Evolutionary conservation across 1,139 yeast genomes (phyloP).

Genomic region (Blastobotrys aristatus): DNA sequence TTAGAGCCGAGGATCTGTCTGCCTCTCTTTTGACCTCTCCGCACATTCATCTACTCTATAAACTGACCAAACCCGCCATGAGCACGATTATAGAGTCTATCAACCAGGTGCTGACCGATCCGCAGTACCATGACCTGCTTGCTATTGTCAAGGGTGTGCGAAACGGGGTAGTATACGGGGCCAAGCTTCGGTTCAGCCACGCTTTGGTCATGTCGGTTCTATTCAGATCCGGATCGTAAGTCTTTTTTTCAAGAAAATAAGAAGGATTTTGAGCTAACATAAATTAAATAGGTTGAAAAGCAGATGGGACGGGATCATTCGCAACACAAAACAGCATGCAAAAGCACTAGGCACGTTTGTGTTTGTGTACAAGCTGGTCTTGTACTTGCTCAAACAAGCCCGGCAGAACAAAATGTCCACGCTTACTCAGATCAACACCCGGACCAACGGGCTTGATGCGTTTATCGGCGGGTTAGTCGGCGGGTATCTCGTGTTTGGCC

Average conservation of each 20-base stretch:
- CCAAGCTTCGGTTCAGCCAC: conserved; percentile 67
- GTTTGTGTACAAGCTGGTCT: conserved; percentile 47
- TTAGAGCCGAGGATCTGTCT: too few relatives aligned
- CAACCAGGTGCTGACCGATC: conserved; percentile 28
- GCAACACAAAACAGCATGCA: conserved; percentile 64
- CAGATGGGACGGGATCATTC: conserved; percentile 46
- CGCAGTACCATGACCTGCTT: conserved; percentile 34
- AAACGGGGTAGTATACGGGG: conserved; percentile 59
- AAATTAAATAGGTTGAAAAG: conserved; percentile 33
- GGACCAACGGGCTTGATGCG: conserved; percentile 36
- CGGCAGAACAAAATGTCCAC: conserved; percentile 18
- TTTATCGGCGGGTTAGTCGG: conserved; percentile 62
- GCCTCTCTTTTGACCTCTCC: too few relatives aligned
- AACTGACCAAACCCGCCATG: too few relatives aligned
- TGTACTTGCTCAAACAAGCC: conserved; percentile 29
- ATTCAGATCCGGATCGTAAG: conserved; percentile 41
- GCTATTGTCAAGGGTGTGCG: conserved; percentile 36
- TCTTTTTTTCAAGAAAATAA: too few relatives aligned
- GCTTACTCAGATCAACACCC: conserved; percentile 25
- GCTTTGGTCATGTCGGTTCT: conserved; percentile 60
- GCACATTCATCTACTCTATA: too few relatives aligned
- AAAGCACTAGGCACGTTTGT: conserved; percentile 63
- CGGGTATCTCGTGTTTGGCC: conserved; percentile 63
- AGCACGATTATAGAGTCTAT: conserved; percentile 8
- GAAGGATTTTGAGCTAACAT: conserved; percentile 6